phyloP scores from a whole-genome alignment of 176 grass and related monocot species.

The Oropetium thomaeum region DNA sequence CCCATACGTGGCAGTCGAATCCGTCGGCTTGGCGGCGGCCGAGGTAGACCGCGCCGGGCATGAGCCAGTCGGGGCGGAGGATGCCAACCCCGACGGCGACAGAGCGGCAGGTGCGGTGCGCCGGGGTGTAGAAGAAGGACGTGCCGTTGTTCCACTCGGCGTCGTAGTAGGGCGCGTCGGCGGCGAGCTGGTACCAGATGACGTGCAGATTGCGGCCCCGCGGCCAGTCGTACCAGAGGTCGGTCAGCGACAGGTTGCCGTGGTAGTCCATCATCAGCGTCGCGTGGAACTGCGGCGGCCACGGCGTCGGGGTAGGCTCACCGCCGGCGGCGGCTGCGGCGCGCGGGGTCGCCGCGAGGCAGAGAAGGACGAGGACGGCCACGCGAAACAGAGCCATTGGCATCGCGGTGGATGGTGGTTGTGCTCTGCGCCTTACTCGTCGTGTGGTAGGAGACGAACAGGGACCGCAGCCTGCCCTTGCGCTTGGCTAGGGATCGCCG shows the following conservation, averaged over 20 bases:
- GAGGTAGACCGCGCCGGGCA: slow-evolving; percentile 46
- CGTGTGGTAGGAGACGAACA: neutral
- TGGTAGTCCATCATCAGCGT: slow-evolving; percentile 36
- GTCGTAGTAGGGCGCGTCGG: slow-evolving; percentile 49
- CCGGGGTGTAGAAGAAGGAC: slow-evolving; percentile 61
- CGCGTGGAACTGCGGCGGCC: slow-evolving; percentile 72
- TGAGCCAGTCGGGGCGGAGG: slow-evolving; percentile 60
- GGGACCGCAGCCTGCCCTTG: no score
- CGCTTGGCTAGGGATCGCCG: neutral
- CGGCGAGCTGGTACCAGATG: slow-evolving; percentile 53
- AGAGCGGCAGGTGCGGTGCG: slow-evolving; percentile 35
- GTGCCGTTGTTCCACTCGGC: slow-evolving; percentile 78
- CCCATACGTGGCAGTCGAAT: slow-evolving; percentile 57
- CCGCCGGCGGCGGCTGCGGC: neutral
- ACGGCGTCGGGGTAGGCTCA: slow-evolving; percentile 28
- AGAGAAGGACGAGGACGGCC: neutral
- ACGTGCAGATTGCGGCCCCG: slow-evolving; percentile 67
- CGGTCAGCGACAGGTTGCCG: slow-evolving; percentile 55
- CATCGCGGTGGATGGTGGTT: neutral
- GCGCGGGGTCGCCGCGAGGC: neutral
- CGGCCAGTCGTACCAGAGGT: slow-evolving; percentile 87
- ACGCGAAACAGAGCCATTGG: neutral
- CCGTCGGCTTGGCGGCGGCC: slow-evolving; percentile 42
- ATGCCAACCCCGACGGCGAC: slow-evolving; percentile 45
- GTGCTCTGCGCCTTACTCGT: neutral